These are phyloP conservation scores for Termitomyces sp. DNA, from an alignment of 768 basidiomycete genomes.

Conservation along the genomic window DNA sequence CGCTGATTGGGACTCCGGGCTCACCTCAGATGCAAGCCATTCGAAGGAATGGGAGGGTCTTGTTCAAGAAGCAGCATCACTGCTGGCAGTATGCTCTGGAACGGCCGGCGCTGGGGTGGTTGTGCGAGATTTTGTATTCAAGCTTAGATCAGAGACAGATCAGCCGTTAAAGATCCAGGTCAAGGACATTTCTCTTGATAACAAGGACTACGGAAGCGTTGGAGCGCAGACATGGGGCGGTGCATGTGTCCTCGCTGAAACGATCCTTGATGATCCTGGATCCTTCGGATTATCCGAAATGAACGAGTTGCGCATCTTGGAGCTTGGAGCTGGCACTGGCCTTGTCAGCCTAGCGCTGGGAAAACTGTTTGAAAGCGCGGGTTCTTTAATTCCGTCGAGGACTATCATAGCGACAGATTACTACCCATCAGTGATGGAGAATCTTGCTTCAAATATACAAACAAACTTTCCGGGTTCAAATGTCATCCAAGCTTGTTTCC, in stretches of 20 bases:
- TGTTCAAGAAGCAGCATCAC: slow-evolving; percentile 49
- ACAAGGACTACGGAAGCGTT: slow-evolving; percentile 65
- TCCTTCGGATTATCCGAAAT: slow-evolving; percentile 36
- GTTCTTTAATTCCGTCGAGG: background rate
- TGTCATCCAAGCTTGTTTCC: slow-evolving; percentile 20
- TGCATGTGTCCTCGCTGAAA: slow-evolving; percentile 74
- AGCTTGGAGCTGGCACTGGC: slow-evolving; percentile 85
- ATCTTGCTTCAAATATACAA: slow-evolving; percentile 57
- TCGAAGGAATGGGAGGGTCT: slow-evolving; percentile 28
- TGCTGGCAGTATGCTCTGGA: slow-evolving; percentile 63
- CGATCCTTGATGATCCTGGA: slow-evolving; percentile 54
- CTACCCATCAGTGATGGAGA: slow-evolving; percentile 66
- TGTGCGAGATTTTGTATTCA: slow-evolving; percentile 48
- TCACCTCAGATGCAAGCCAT: background rate
- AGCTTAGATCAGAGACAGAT: slow-evolving; percentile 10
- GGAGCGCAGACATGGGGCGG: slow-evolving; percentile 91
- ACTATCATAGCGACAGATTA: slow-evolving; percentile 69
- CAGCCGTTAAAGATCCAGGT: slow-evolving; percentile 36
- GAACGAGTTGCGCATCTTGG: slow-evolving; percentile 46
- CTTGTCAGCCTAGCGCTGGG: slow-evolving; percentile 62
- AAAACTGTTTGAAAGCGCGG: slow-evolving; percentile 32
- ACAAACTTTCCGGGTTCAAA: slow-evolving; percentile 40
- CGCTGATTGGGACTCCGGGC: slow-evolving; percentile 8
- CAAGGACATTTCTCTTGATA: slow-evolving; percentile 65
- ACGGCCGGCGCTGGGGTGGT: slow-evolving; percentile 57